Evolutionary conservation across 805 yeast species (phyloP).

Genomic region (Monosporozyma servazzii): DNA sequence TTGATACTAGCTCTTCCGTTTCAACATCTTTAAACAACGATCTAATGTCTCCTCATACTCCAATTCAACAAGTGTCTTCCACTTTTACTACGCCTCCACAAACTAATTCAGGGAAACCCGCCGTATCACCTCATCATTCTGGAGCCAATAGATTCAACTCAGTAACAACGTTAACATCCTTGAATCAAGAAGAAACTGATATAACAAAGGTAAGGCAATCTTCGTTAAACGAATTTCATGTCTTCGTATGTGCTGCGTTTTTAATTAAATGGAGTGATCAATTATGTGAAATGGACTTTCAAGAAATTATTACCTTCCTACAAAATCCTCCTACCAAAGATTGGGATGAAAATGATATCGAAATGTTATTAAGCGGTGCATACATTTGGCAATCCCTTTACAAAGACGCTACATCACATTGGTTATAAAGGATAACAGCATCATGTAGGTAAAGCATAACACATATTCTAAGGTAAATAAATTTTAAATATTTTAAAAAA

Average conservation of each 20-base stretch:
- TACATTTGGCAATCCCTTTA: conserved; percentile 92
- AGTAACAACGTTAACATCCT: neutral
- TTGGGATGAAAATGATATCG: conserved; percentile 88
- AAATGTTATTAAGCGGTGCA: conserved; percentile 87
- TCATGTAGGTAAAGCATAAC: too few relatives aligned
- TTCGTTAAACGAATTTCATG: conserved; percentile 73
- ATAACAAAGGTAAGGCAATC: conserved; percentile 17
- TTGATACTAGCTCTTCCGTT: conserved; percentile 24
- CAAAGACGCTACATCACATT: conserved; percentile 82
- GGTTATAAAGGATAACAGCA: conserved; percentile 32
- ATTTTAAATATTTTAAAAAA: too few relatives aligned
- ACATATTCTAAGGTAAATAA: neutral
- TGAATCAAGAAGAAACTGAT: conserved; percentile 7
- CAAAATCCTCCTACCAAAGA: conserved; percentile 80
- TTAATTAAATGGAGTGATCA: conserved; percentile 77
- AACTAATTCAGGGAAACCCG: conserved; percentile 1
- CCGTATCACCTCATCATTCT: neutral
- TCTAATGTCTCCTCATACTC: conserved; percentile 17
- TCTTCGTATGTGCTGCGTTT: conserved; percentile 96
- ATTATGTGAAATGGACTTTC: conserved; percentile 80
- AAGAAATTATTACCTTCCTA: conserved; percentile 82
- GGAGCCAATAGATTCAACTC: neutral
- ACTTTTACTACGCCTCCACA: conserved; percentile 14
- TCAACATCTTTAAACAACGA: conserved; percentile 9
- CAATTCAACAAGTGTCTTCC: conserved; percentile 12